Evolutionary conservation across 1,139 yeast species (phyloP).

Genomic region (Geotrichum aggregatum): DNA sequence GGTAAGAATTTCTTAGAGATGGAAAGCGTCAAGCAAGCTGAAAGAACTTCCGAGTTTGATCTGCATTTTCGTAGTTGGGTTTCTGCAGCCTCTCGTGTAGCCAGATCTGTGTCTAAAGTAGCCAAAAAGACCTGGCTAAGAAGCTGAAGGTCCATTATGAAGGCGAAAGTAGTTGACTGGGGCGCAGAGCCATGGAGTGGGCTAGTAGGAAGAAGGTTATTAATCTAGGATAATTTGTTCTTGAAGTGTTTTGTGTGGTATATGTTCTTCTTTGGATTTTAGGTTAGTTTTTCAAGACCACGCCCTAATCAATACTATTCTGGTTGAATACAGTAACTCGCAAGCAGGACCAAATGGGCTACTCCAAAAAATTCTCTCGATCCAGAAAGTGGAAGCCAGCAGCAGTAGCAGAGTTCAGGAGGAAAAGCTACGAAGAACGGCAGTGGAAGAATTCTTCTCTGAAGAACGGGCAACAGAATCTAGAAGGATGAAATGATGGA

Average conservation of each 20-base stretch:
- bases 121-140: slow-evolving; percentile 51
- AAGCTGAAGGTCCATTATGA: slow-evolving; percentile 16
- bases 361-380: neutral
- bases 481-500: neutral
- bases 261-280: neutral
- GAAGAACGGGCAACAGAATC: neutral
- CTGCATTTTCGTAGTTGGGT: slow-evolving; percentile 52
- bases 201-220: no score
- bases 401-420: neutral
- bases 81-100: slow-evolving; percentile 66
- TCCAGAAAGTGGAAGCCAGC: neutral
- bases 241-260: neutral
- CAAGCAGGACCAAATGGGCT: neutral
- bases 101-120: slow-evolving; percentile 67
- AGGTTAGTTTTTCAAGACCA: neutral
- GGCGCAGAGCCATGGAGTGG: neutral
- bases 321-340: neutral
- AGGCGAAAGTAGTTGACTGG: neutral
- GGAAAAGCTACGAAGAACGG: neutral
- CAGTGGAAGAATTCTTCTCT: no score
- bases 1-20: slow-evolving; percentile 50
- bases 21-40: slow-evolving; percentile 80
- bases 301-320: neutral
- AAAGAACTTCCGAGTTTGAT: slow-evolving; percentile 62
- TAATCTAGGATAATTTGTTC: neutral